A percentile compares a stretch with the other conserved stretches of the same genome.
Conservation (phyloP, 495 filamentous ascomycete species). For the Clohesyomyces aquaticus region DNA sequence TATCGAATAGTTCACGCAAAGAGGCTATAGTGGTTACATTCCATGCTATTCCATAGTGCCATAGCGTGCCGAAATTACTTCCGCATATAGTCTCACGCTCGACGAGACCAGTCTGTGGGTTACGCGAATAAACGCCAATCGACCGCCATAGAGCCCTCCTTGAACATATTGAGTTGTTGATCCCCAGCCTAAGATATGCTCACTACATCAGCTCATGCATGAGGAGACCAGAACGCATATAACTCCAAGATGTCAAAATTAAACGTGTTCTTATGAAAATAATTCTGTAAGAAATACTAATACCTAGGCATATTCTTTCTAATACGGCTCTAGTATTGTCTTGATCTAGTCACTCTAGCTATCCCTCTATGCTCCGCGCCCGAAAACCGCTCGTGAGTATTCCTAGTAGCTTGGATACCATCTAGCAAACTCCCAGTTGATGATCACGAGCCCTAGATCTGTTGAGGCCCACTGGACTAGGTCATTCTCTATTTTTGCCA, state of each 20-base stretch:
- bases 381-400: conserved; percentile 41
- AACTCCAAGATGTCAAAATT: not conserved
- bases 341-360: conserved; percentile 46
- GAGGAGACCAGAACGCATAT: conserved; percentile 13
- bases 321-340: conserved; percentile 5
- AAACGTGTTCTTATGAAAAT: not conserved
- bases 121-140: conserved; percentile 23
- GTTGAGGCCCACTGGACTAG: conserved; percentile 12
- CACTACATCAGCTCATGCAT: conserved; percentile 35
- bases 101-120: conserved; percentile 26
- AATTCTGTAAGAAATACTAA: conserved; percentile 14
- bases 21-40: conserved; percentile 6
- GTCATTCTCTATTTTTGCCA: not conserved
- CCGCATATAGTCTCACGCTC: conserved; percentile 27
- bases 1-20: conserved; percentile 16
- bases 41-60: conserved; percentile 13
- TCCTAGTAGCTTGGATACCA: conserved; percentile 49
- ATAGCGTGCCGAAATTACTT: conserved; percentile 11
- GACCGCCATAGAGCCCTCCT: conserved; percentile 16
- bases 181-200: conserved; percentile 29
- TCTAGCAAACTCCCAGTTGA: conserved; percentile 46
- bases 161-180: conserved; percentile 25
- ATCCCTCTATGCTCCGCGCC: conserved; percentile 43
- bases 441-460: conserved; percentile 23
- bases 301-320: conserved; percentile 21